Evolutionary conservation across 2,329 filamentous ascomycete genomes (phyloP).

Genomic region (Stemphylium lycopersici): DNA sequence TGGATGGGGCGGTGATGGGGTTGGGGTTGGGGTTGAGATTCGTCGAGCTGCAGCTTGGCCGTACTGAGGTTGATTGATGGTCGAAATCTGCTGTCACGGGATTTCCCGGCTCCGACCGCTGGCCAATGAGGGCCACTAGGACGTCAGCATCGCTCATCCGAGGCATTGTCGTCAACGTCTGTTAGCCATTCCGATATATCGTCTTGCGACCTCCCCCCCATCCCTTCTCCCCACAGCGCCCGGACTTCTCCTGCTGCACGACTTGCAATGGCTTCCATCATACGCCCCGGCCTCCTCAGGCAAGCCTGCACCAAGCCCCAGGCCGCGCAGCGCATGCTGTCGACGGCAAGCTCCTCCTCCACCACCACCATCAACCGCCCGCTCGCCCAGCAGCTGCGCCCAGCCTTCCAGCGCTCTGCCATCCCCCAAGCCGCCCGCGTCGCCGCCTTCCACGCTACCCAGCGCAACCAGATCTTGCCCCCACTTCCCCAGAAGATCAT

Average conservation of each 20-base stretch:
- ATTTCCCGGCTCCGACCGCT: slow-evolving; percentile 25
- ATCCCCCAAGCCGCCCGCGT: slow-evolving; percentile 57
- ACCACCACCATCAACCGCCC: slow-evolving; percentile 39
- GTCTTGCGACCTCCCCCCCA: slow-evolving; percentile 12
- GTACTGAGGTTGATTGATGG: slow-evolving; percentile 30
- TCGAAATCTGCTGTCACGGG: slow-evolving; percentile 31
- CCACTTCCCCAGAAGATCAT: slow-evolving; percentile 84
- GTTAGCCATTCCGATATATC: slow-evolving; percentile 13
- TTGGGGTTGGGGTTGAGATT: slow-evolving; percentile 31
- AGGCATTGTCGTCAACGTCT: slow-evolving; percentile 27
- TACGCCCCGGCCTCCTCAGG: slow-evolving; percentile 58
- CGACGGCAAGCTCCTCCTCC: slow-evolving; percentile 47
- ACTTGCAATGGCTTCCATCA: slow-evolving; percentile 59
- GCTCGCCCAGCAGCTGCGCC: slow-evolving; percentile 45
- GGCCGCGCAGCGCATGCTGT: slow-evolving; percentile 53
- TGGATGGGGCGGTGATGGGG: slow-evolving; percentile 37
- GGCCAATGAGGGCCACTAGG: slow-evolving; percentile 25
- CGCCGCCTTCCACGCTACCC: slow-evolving; percentile 86
- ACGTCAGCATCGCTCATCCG: slow-evolving; percentile 28
- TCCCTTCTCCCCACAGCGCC: slow-evolving; percentile 4
- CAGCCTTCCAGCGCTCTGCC: slow-evolving; percentile 50
- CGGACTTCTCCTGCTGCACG: slow-evolving; percentile 8
- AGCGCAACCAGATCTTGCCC: slow-evolving; percentile 76
- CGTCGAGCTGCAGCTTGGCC: slow-evolving; percentile 35
- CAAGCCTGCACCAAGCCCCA: slow-evolving; percentile 51